Evolutionary conservation across 1,284 basidiomycete species (phyloP).

Genomic region (Trichosporon ovoides): DNA sequence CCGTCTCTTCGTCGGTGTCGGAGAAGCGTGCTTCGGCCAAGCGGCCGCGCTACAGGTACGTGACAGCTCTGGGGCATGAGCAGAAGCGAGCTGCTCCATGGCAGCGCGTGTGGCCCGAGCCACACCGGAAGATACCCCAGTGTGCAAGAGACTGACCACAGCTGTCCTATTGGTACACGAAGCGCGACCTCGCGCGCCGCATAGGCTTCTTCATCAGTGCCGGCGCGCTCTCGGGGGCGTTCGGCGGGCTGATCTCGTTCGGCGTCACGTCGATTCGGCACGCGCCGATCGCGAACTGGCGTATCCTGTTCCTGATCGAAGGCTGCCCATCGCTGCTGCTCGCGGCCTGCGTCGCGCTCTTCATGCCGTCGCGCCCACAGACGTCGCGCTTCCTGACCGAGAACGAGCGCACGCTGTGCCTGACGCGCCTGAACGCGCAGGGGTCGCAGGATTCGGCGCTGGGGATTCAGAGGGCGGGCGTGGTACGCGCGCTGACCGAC

Average conservation of each 20-base stretch:
- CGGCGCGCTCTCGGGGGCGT: constrained; percentile 44
- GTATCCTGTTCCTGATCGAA: constrained; percentile 55
- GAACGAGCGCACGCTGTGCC: constrained; percentile 64
- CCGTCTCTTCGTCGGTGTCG: constrained; percentile 49
- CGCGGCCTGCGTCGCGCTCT: constrained; percentile 60
- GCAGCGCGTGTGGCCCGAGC: too few species aligned
- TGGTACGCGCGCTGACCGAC: constrained; percentile 62
- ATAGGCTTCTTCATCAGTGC: constrained; percentile 51
- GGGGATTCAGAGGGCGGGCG: constrained; percentile 48
- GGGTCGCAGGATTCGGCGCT: constrained; percentile 56
- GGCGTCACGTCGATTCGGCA: constrained; percentile 43
- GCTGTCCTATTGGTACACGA: constrained; percentile 45
- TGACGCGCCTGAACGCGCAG: constrained; percentile 68
- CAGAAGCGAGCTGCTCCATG: too few species aligned
- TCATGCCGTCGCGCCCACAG: constrained; percentile 73
- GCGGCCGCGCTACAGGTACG: constrained; percentile 36
- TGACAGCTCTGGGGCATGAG: too few species aligned
- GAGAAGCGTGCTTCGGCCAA: constrained; percentile 46
- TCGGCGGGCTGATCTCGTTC: constrained; percentile 45
- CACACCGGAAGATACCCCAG: too few species aligned
- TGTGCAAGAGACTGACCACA: too few species aligned
- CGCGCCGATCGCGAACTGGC: constrained; percentile 33
- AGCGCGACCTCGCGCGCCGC: constrained; percentile 49
- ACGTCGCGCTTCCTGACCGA: constrained; percentile 65
- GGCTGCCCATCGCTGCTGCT: constrained; percentile 57